These are phyloP conservation scores for Penicillium sp. DNA, from an alignment of 2,329 filamentous ascomycete genomes.

Conservation along the genomic window DNA sequence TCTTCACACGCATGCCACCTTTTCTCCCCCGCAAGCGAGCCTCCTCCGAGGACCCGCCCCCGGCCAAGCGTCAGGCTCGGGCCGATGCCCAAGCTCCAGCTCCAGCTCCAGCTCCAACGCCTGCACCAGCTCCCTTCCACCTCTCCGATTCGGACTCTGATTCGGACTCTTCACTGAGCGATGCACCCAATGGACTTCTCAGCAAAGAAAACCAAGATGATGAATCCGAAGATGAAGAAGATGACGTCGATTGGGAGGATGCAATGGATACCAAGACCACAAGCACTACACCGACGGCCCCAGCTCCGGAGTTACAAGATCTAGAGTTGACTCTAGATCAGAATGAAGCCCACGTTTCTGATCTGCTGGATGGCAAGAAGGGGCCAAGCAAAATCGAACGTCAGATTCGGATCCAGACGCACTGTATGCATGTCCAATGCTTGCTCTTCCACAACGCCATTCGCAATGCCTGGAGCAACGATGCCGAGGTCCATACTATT, in stretches of 20 bases:
- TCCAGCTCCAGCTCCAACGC: background rate
- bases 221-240: slow-evolving; percentile 49
- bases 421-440: slow-evolving; percentile 85
- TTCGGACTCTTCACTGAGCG: slow-evolving; percentile 41
- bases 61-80: slow-evolving; percentile 35
- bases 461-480: slow-evolving; percentile 81
- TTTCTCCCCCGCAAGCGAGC: slow-evolving; percentile 48
- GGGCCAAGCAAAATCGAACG: slow-evolving; percentile 84
- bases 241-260: slow-evolving; percentile 63
- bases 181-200: slow-evolving; percentile 29
- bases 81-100: slow-evolving; percentile 23
- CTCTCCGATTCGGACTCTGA: slow-evolving; percentile 28
- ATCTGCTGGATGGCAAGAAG: slow-evolving; percentile 69
- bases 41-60: slow-evolving; percentile 37
- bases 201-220: background rate
- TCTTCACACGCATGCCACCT: slow-evolving; percentile 43
- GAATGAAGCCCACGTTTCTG: slow-evolving; percentile 58
- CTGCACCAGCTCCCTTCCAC: slow-evolving; percentile 20
- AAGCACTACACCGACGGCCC: slow-evolving; percentile 36
- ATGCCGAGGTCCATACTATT: slow-evolving; percentile 71
- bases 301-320: slow-evolving; percentile 61
- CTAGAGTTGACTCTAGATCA: slow-evolving; percentile 69
- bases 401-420: slow-evolving; percentile 73
- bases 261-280: slow-evolving; percentile 48
- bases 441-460: slow-evolving; percentile 88